These are phyloP conservation scores for Neurospora crassa DNA, from an alignment of 2,329 filamentous ascomycete species.

Conservation along the genomic window DNA sequence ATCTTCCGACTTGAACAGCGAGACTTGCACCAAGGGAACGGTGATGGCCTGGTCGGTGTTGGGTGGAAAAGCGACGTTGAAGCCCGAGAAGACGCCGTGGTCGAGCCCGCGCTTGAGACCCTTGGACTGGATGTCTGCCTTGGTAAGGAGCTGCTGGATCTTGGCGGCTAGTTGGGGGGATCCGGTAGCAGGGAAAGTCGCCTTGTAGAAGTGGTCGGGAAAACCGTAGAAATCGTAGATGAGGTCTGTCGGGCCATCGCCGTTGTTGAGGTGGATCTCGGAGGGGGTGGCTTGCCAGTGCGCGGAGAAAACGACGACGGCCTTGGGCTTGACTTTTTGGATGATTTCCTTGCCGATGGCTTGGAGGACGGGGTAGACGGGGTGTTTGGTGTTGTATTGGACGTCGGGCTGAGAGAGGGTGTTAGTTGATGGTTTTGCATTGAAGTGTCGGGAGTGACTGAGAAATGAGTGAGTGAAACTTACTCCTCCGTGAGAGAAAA, in stretches of 20 bases:
- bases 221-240: conserved; percentile 73
- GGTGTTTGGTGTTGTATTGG: conserved; percentile 47
- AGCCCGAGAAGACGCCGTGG: conserved; percentile 66
- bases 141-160: conserved; percentile 44
- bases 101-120: conserved; percentile 57
- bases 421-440: conserved; percentile 1
- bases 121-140: conserved; percentile 49
- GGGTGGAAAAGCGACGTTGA: conserved; percentile 54
- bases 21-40: conserved; percentile 64
- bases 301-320: conserved; percentile 66
- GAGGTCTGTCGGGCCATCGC: conserved; percentile 46
- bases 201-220: conserved; percentile 58
- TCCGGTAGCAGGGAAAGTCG: conserved; percentile 55
- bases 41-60: conserved; percentile 46
- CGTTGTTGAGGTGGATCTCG: conserved; percentile 56
- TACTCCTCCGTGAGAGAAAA: conserved; percentile 42
- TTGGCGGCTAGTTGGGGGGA: conserved; percentile 48
- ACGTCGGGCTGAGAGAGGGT: conserved; percentile 31
- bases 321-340: conserved; percentile 57
- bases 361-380: conserved; percentile 55
- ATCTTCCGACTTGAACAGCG: conserved; percentile 55
- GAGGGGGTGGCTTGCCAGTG: conserved; percentile 58
- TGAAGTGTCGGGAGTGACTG: too few relatives aligned
- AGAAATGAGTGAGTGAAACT: conserved; percentile 13
- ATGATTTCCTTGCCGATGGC: conserved; percentile 62